These are phyloP conservation scores for Arthrinium puccinioides DNA, from an alignment of 2,329 filamentous ascomycete species.

Conservation along the genomic window DNA sequence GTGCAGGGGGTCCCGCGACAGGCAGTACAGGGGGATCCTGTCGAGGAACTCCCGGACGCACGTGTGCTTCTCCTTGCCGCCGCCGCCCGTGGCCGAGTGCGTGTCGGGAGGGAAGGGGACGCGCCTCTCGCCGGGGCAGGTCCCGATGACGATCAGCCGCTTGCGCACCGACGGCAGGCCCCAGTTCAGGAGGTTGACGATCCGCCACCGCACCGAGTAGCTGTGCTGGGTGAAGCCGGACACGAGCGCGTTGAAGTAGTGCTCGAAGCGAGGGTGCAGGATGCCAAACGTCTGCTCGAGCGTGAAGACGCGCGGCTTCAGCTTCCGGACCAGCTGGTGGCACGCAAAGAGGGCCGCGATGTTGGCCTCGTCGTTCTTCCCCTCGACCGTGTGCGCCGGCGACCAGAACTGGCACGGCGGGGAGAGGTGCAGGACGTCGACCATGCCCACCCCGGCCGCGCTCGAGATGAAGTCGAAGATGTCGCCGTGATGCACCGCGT, in stretches of 20 bases:
- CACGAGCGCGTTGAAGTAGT: conserved; percentile 54
- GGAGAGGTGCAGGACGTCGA: conserved; percentile 68
- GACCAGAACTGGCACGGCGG: conserved; percentile 76
- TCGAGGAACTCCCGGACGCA: conserved; percentile 35
- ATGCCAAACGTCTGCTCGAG: conserved; percentile 75
- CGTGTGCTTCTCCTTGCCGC: too few relatives aligned
- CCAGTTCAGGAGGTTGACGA: conserved; percentile 46
- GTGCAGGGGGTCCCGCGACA: conserved; percentile 29
- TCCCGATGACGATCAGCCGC: conserved; percentile 50
- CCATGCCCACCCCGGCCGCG: conserved; percentile 26
- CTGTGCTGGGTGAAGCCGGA: conserved; percentile 55
- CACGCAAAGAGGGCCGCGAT: conserved; percentile 50
- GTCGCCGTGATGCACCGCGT: conserved; percentile 39
- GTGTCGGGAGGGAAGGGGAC: conserved; percentile 59
- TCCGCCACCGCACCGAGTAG: conserved; percentile 65
- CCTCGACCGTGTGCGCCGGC: conserved; percentile 55
- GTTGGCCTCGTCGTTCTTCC: conserved; percentile 59
- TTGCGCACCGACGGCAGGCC: conserved; percentile 41
- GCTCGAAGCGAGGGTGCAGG: conserved; percentile 39
- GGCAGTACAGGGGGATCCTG: conserved; percentile 18
- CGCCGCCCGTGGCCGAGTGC: conserved; percentile 35
- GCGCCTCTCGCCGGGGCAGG: conserved; percentile 61
- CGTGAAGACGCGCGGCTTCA: conserved; percentile 62
- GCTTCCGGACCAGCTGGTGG: conserved; percentile 45
- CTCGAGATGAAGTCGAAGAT: conserved; percentile 41